Conservation (phyloP, 371 early-diverging fungal genomes). For the Lichtheimia ornata region DNA sequence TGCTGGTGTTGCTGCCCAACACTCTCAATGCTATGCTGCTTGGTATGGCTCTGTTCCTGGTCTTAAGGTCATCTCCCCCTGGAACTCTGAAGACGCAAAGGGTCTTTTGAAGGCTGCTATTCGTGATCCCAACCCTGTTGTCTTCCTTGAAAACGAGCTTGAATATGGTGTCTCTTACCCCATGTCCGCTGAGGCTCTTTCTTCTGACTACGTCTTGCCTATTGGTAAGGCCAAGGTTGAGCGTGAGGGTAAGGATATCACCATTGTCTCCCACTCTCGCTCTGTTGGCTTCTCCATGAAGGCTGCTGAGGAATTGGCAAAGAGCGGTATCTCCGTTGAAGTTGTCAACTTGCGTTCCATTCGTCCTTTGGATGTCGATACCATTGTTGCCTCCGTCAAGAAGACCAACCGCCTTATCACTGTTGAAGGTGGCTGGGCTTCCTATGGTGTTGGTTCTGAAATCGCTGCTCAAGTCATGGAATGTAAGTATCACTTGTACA, state of each 20-base stretch:
- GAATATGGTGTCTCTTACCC: slow-evolving; percentile 95
- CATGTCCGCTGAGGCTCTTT: slow-evolving; percentile 80
- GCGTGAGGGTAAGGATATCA: slow-evolving; percentile 89
- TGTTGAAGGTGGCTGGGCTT: slow-evolving; percentile 98
- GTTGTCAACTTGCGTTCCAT: slow-evolving; percentile 99
- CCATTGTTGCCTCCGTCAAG: slow-evolving; percentile 92
- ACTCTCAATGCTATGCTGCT: slow-evolving; percentile 98
- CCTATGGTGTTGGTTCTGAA: slow-evolving; percentile 97
- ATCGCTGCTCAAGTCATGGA: slow-evolving; percentile 97
- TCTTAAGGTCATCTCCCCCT: slow-evolving; percentile 98
- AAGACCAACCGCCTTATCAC: slow-evolving; percentile 98
- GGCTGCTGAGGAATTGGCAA: slow-evolving; percentile 89
- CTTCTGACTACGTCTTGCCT: slow-evolving; percentile 87
- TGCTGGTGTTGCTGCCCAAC: slow-evolving; percentile 99
- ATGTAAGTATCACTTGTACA: slow-evolving; percentile 32
- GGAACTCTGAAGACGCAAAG: slow-evolving; percentile 97
- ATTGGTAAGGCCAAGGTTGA: slow-evolving; percentile 98
- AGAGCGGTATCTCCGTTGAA: slow-evolving; percentile 84
- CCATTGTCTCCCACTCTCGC: slow-evolving; percentile 95
- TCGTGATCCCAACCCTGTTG: slow-evolving; percentile 98
- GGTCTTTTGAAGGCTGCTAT: slow-evolving; percentile 97
- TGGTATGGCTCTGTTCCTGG: slow-evolving; percentile 99
- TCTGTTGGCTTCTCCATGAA: slow-evolving; percentile 89
- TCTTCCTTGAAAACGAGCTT: slow-evolving; percentile 98
- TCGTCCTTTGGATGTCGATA: slow-evolving; percentile 94